Conservation (phyloP, 2,329 filamentous ascomycete species). For the Diaporthe sp. region DNA sequence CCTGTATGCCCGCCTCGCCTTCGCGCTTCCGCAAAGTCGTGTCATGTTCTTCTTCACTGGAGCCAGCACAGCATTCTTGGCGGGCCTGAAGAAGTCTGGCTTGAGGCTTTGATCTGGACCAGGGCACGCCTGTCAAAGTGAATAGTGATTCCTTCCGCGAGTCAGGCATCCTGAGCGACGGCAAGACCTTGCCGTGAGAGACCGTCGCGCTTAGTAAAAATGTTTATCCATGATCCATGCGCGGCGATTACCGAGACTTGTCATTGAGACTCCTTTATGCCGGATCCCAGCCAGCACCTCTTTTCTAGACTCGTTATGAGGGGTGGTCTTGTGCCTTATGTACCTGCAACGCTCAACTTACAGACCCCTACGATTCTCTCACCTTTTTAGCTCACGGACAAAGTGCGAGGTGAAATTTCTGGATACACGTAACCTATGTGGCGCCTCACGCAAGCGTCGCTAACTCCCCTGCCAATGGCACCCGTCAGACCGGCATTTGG, state of each 20-base stretch:
- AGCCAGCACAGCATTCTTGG: constrained; percentile 12
- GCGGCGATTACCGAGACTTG: constrained; percentile 4
- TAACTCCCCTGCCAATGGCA: constrained; percentile 19
- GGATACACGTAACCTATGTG: constrained; percentile 16
- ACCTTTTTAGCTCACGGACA: not conserved
- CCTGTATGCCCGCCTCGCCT: not conserved
- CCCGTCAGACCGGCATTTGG: constrained; percentile 1
- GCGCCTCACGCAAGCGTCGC: constrained; percentile 17
- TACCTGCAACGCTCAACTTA: too few species aligned
- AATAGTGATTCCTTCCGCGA: not conserved
- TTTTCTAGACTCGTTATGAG: too few species aligned
- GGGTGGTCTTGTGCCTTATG: not conserved
- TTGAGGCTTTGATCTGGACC: not conserved
- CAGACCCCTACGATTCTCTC: not conserved
- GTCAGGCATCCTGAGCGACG: not conserved
- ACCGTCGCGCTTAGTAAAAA: not conserved
- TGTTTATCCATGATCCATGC: not conserved
- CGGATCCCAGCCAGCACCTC: not conserved
- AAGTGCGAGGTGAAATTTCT: not conserved
- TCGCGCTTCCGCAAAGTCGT: not conserved
- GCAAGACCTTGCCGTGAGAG: constrained; percentile 1
- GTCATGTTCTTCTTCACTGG: not conserved
- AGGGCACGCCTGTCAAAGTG: not conserved
- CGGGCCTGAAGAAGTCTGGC: not conserved
- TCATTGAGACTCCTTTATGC: not conserved